Base-by-base conservation (phyloP, 768 basidiomycete species). In the Pisolithus orientalis region DNA sequence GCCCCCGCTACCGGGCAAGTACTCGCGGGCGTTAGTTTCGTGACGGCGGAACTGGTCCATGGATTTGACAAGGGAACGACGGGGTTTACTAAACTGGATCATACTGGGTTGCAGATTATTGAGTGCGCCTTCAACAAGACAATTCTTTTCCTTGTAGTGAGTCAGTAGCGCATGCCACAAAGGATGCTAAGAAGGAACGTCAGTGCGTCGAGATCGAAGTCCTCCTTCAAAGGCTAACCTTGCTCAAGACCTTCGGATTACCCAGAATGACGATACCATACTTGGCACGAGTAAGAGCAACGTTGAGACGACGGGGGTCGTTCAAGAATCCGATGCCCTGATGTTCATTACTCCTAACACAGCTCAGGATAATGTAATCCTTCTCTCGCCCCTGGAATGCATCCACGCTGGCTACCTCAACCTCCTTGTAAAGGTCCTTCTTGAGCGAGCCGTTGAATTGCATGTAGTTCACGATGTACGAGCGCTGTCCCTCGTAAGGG, bases 381-480 rank as follows among this genome's bases (percentile, higher is more conserved):
- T 99, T 99, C 75, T 99, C 96, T 65, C 96, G 82, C 45, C 96
- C 96, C 66, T 99, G 96, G 82, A 99, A 99, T 5, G 96, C 96
- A 66, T 99, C 96, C 50, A 99, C 96, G 57, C 90, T 93, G 5
- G 96, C 96, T 45, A 99, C 96, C 66, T 99, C 96, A 39, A 99
- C 94, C 64, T 99, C 96, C 75, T 99, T 99, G 76, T 99, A 99
- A 16, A 98, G 70, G 59, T 99, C 96, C 74, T 98, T 99, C 84
- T 97, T 97, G 55, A 98, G 76, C 27, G 94, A 87, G n/a, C 96
- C 96, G 64, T 97, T 96, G 76, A 96, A 92, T 74, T 99, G 96
- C 96, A 99, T 98, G 69, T 95, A 99, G 69, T 92, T 95, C 67
- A 95, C 94, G 65, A 99, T 88, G 68, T 96, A 98, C 1, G 94